Evolutionary conservation across 257 asterid species (phyloP).

Genomic region (Avicennia marina): DNA sequence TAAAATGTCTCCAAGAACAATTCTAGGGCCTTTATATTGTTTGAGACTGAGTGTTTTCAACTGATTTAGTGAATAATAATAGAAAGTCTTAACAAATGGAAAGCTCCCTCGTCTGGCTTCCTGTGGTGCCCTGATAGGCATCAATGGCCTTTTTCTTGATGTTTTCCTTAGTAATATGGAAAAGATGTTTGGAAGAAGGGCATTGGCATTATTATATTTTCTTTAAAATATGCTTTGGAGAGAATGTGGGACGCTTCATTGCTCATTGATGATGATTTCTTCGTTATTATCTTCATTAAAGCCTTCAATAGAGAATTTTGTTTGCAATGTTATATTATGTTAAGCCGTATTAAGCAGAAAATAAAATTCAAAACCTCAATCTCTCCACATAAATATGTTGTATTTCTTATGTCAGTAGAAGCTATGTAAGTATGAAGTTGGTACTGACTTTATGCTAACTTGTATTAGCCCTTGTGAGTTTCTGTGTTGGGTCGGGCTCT

Average conservation of each 20-base stretch:
- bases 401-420: neutral
- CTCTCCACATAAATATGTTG: neutral
- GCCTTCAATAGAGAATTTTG: too few species aligned
- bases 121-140: neutral
- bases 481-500: too few species aligned
- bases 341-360: conserved; percentile 5
- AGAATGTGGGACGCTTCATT: neutral
- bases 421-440: conserved; percentile 4
- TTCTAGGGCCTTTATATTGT: conserved; percentile 17
- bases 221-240: neutral
- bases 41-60: too few species aligned
- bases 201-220: neutral
- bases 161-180: conserved; percentile 10
- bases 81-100: too few species aligned
- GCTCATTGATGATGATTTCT: too few species aligned
- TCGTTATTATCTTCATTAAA: too few species aligned
- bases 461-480: too few species aligned
- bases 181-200: neutral
- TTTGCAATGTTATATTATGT: neutral
- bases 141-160: neutral
- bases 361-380: neutral
- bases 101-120: too few species aligned
- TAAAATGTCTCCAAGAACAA: neutral
- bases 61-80: too few species aligned
- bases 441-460: too few species aligned